Evolutionary conservation across 1,284 basidiomycete genomes (phyloP).

Genomic region (Spongispora temasekensis): DNA sequence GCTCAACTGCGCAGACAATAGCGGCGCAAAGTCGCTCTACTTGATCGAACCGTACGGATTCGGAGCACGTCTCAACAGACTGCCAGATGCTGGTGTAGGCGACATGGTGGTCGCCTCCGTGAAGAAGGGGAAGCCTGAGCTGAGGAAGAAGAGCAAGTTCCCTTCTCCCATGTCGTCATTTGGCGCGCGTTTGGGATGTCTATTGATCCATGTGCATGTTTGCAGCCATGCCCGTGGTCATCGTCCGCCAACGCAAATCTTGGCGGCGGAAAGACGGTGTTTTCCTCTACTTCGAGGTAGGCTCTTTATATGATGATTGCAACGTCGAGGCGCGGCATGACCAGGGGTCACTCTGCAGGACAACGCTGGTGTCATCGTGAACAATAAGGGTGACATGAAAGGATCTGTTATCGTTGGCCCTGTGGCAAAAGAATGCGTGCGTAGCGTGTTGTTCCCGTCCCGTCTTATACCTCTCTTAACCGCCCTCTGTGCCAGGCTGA

Average conservation of each 20-base stretch:
- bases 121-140: conserved; percentile 99
- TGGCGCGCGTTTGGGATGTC: neutral
- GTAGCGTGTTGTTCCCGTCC: conserved; percentile 36
- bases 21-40: conserved; percentile 95
- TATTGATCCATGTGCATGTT: neutral
- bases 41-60: conserved; percentile 91
- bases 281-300: conserved; percentile 96
- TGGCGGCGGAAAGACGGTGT: conserved; percentile 98
- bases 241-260: conserved; percentile 97
- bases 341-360: conserved; percentile 50
- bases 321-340: neutral
- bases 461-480: neutral
- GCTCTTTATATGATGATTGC: conserved; percentile 13
- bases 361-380: conserved; percentile 96
- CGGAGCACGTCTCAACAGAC: conserved; percentile 95
- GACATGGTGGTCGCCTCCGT: conserved; percentile 99
- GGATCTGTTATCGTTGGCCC: conserved; percentile 98
- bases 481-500: conserved; percentile 65
- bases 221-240: conserved; percentile 94
- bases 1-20: conserved; percentile 99
- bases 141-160: conserved; percentile 96
- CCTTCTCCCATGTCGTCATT: neutral
- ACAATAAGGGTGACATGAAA: conserved; percentile 99
- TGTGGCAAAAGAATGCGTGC: conserved; percentile 93
- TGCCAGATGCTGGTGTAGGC: conserved; percentile 97